Evolutionary conservation across 1,139 yeast genomes (phyloP).

Genomic region (Debaryomycetaceae sp.): DNA sequence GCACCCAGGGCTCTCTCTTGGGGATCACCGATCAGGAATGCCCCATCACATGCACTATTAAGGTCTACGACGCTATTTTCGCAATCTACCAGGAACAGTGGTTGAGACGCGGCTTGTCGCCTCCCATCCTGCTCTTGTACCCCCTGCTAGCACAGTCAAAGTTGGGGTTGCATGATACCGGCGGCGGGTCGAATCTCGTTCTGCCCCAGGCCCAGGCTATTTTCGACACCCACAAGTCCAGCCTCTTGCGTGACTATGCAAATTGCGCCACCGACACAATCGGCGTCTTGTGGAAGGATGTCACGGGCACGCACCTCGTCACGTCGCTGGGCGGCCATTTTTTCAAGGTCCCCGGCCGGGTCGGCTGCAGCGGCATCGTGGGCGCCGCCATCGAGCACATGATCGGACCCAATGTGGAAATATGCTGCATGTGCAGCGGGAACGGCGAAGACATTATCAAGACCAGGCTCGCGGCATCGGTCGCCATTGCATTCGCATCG

Average conservation of each 20-base stretch:
- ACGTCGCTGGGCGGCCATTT: constrained; percentile 46
- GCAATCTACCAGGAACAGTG: constrained; percentile 5
- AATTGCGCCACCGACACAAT: constrained; percentile 21
- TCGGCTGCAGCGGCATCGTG: constrained; percentile 43
- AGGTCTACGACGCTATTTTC: constrained; percentile 10
- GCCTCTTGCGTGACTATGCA: not conserved
- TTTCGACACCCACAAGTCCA: constrained; percentile 6
- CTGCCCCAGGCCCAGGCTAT: constrained; percentile 9
- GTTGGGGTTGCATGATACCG: constrained; percentile 1
- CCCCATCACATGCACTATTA: constrained; percentile 15
- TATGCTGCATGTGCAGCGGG: constrained; percentile 41
- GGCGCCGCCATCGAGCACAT: constrained; percentile 32
- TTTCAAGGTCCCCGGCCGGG: constrained; percentile 37
- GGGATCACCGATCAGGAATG: constrained; percentile 11
- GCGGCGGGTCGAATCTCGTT: constrained; percentile 6
- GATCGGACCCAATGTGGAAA: constrained; percentile 6
- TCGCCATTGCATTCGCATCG: not conserved
- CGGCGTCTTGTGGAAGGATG: constrained; percentile 14
- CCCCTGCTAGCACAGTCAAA: not conserved
- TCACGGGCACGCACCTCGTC: constrained; percentile 14
- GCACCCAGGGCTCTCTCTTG: constrained; percentile 11
- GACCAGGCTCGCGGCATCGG: constrained; percentile 22
- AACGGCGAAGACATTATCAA: constrained; percentile 44
- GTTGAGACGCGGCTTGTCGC: constrained; percentile 12
- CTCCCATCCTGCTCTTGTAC: constrained; percentile 16